These are phyloP conservation scores for Claviceps sp. DNA, from an alignment of 2,329 filamentous ascomycete species.

Conservation along the genomic window DNA sequence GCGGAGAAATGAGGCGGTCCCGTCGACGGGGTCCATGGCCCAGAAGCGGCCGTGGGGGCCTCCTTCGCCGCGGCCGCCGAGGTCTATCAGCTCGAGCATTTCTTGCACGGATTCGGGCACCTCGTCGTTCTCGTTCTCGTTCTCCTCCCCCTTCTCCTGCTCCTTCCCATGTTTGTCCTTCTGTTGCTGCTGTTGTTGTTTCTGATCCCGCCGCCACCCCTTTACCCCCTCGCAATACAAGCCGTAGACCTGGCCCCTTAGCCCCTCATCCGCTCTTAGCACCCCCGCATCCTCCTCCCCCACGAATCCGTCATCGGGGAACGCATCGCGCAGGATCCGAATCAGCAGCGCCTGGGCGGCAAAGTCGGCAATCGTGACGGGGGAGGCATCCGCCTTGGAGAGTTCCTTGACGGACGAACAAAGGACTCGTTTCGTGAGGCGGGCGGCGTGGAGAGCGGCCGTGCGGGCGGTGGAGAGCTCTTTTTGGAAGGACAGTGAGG, in stretches of 20 bases:
- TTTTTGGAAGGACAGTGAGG: constrained; percentile 4
- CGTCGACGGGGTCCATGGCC: constrained; percentile 53
- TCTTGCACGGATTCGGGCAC: constrained; percentile 26
- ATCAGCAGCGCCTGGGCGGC: constrained; percentile 50
- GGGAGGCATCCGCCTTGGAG: constrained; percentile 43
- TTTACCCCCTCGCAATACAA: constrained; percentile 26
- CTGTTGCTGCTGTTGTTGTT: neutral
- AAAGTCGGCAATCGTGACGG: constrained; percentile 52
- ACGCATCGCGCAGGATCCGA: constrained; percentile 36
- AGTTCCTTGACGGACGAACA: constrained; percentile 32
- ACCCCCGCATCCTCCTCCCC: constrained; percentile 46
- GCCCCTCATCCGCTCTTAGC: constrained; percentile 31
- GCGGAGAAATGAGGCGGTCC: constrained; percentile 46
- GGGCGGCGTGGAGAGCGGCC: constrained; percentile 40
- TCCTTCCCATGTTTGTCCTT: neutral
- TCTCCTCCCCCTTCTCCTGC: neutral
- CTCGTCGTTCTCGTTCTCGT: neutral
- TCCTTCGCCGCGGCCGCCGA: constrained; percentile 31
- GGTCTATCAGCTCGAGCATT: constrained; percentile 48
- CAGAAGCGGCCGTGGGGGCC: constrained; percentile 32
- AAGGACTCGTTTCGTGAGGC: constrained; percentile 38
- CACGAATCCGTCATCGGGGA: constrained; percentile 43
- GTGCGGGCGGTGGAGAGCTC: constrained; percentile 24
- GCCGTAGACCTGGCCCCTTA: constrained; percentile 41
- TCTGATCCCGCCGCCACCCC: constrained; percentile 2